phyloP scores from a whole-genome alignment of 768 basidiomycete genomes.

The Boletus rufocinnamomeus region DNA sequence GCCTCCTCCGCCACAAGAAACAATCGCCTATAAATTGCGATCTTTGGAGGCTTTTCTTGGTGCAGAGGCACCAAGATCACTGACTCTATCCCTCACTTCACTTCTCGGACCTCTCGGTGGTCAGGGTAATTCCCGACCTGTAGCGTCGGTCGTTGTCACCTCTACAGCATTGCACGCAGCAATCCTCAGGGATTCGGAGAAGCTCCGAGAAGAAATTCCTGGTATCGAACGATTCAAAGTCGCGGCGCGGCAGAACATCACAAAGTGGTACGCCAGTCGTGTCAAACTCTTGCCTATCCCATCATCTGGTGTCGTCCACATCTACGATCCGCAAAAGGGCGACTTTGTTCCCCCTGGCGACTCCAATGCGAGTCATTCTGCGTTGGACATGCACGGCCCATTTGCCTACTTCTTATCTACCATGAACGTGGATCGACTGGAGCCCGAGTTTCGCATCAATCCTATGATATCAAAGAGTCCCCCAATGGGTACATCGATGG shows the following conservation, averaged over 20 bases:
- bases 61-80: conserved; percentile 39
- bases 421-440: conserved; percentile 83
- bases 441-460: conserved; percentile 76
- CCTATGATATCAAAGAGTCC: conserved; percentile 57
- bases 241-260: conserved; percentile 76
- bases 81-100: conserved; percentile 58
- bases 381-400: conserved; percentile 65
- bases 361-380: conserved; percentile 34
- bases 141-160: conserved; percentile 77
- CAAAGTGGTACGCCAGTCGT: conserved; percentile 65
- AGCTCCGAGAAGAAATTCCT: conserved; percentile 65
- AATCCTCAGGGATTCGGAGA: conserved; percentile 82
- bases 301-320: conserved; percentile 45
- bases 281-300: conserved; percentile 57
- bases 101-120: conserved; percentile 37
- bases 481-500: conserved; percentile 53
- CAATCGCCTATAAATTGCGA: conserved; percentile 48
- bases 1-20: conserved; percentile 33
- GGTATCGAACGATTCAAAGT: conserved; percentile 85
- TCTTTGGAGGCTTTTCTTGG: conserved; percentile 57
- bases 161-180: conserved; percentile 86
- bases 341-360: conserved; percentile 50
- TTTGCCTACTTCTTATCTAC: conserved; percentile 87
- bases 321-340: conserved; percentile 57
- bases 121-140: conserved; percentile 20